Base-by-base conservation (phyloP, 768 basidiomycete genomes). In the Crucibulum laeve region DNA sequence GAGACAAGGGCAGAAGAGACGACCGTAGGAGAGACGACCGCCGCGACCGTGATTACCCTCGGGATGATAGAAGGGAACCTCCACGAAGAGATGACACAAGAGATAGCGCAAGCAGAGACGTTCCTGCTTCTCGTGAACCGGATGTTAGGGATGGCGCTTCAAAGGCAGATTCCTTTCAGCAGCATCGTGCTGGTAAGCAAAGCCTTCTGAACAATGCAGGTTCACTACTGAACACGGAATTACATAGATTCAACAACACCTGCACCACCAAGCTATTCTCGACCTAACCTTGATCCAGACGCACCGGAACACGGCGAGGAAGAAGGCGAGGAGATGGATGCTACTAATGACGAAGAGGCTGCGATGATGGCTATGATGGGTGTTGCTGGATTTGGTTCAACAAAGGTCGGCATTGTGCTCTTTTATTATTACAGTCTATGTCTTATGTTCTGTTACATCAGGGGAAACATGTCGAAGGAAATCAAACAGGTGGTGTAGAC, bases 281-380 rank as follows among this genome's bases (percentile, higher is more conserved):
- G 58, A 42, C 64, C 62, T 21, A 68, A 66, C 46, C 59, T 65
- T 43, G 71, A 77, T 47, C 60, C 67, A 44, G 70, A 75, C 46
- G 60, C 67, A 39, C 60, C 64, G 34, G 66, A 63, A 11, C 59
- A 63, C 28, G 54, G 51, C 22, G 52, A 55, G 25, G 67, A 68
- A 52, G 71, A 73, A 34, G 77, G 72, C 3, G 79, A 78, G 46
- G 70, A 68, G 25, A 69, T 69, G 55, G 81, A 83, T 46, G 77
- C 68, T 18, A 70, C 66, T 22, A 76, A 74, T 45, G 82, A 79
- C 11, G 87, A 87, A 30, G 87, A 88, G 18, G 77, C 78, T 37
- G 83, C 79, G 42, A 91, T 96, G 82, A 88, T 87, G 77, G 79
- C 84, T 26, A 76, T 80, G 73, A 95, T 98, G 90, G 94, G 95